Evolutionary conservation across 768 basidiomycete species (phyloP).

Genomic region (Russula emetica): DNA sequence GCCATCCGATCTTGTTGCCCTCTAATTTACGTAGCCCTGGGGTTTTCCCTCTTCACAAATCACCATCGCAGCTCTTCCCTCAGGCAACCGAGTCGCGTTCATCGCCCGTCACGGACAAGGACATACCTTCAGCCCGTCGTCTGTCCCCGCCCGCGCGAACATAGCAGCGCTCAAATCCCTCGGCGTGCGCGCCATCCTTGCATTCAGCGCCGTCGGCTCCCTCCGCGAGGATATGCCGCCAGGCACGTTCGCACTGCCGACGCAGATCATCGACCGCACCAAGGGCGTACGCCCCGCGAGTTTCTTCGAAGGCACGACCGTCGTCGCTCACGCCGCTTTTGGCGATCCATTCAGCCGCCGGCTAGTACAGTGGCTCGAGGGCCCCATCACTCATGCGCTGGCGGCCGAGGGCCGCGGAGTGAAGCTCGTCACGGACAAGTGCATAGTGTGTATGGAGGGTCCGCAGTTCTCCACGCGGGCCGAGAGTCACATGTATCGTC

Average conservation of each 20-base stretch:
- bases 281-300: slow-evolving; percentile 86
- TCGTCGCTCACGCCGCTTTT: slow-evolving; percentile 92
- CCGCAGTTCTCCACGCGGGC: slow-evolving; percentile 98
- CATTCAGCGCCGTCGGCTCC: slow-evolving; percentile 94
- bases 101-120: slow-evolving; percentile 83
- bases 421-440: slow-evolving; percentile 74
- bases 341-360: slow-evolving; percentile 82
- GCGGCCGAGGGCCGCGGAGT: slow-evolving; percentile 54
- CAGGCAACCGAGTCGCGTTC: slow-evolving; percentile 80
- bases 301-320: slow-evolving; percentile 76
- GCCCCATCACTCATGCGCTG: slow-evolving; percentile 59
- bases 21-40: slow-evolving; percentile 64
- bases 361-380: slow-evolving; percentile 62
- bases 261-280: slow-evolving; percentile 94
- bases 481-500: slow-evolving; percentile 90
- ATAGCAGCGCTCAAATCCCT: slow-evolving; percentile 92
- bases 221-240: slow-evolving; percentile 90
- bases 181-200: slow-evolving; percentile 83
- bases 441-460: slow-evolving; percentile 95
- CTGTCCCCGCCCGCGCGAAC: slow-evolving; percentile 85
- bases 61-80: slow-evolving; percentile 83
- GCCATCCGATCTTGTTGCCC: neutral
- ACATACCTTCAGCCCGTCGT: slow-evolving; percentile 74
- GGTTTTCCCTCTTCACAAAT: slow-evolving; percentile 88
- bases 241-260: slow-evolving; percentile 82